Percentiles rank a stretch among this genome's conserved stretches.
Evolutionary conservation across 192 early-diverging fungal species (phyloP).

Genomic region (Chytriomyces hyalinus): DNA sequence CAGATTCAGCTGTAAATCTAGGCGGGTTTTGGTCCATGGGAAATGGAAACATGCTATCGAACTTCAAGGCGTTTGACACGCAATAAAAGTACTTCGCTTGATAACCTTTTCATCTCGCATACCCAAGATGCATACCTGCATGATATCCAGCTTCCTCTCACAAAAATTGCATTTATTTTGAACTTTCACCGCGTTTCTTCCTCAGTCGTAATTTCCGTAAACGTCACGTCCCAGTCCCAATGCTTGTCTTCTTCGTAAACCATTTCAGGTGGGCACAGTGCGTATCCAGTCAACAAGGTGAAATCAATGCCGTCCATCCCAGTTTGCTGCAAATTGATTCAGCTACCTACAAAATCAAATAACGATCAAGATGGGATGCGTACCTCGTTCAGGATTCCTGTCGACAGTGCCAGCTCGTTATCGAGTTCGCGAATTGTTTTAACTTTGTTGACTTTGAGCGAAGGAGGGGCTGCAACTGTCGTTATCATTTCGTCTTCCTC

Average conservation of each 20-base stretch:
- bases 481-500: conserved; percentile 53
- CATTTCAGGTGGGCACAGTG: conserved; percentile 49
- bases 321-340: background rate
- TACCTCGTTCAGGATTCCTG: conserved; percentile 45
- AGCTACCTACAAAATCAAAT: background rate
- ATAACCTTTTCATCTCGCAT: too few species aligned
- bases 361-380: background rate
- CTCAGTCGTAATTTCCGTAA: conserved; percentile 36
- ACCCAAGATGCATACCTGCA: too few species aligned
- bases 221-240: conserved; percentile 60
- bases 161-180: background rate
- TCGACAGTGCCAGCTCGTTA: conserved; percentile 41
- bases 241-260: conserved; percentile 47
- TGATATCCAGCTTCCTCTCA: too few species aligned
- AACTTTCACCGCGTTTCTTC: background rate
- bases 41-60: background rate
- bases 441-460: conserved; percentile 50
- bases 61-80: too few species aligned
- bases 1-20: conserved; percentile 16
- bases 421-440: conserved; percentile 55
- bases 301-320: conserved; percentile 50
- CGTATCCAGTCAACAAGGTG: conserved; percentile 42
- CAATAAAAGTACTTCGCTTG: too few species aligned
- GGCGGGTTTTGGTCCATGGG: background rate
- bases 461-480: conserved; percentile 51